A percentile compares a stretch with the other conserved stretches of the same genome.
Evolutionary conservation across 257 asterid genomes (phyloP).

Genomic region (Penstemon barbatus): DNA sequence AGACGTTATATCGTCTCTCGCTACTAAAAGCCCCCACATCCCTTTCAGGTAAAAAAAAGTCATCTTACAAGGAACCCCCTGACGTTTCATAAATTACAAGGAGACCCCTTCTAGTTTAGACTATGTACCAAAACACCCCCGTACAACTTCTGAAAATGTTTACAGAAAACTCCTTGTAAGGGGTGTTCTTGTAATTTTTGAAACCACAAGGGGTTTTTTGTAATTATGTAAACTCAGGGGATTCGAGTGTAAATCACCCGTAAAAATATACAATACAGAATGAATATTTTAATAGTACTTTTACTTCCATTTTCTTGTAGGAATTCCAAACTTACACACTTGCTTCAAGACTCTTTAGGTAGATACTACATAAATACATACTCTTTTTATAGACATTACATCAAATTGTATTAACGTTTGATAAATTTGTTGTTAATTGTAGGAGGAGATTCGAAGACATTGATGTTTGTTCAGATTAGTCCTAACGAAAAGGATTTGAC

Average conservation of each 20-base stretch:
- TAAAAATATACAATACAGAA: no score
- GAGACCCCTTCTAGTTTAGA: no score
- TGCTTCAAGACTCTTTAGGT: conserved; percentile 99
- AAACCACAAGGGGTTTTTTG: no score
- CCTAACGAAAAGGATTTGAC: conserved; percentile 81
- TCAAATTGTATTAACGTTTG: background rate
- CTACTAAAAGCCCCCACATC: conserved; percentile 80
- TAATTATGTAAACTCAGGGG: no score
- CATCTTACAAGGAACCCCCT: background rate
- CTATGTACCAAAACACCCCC: no score
- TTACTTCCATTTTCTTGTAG: conserved; percentile 38
- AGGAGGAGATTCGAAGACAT: conserved; percentile 96
- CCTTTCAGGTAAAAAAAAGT: conserved; percentile 67
- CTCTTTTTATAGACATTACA: background rate
- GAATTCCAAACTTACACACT: conserved; percentile 97
- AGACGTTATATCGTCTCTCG: conserved; percentile 92
- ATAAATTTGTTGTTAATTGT: conserved; percentile 17
- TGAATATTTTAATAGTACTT: background rate
- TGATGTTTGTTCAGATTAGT: conserved; percentile 98
- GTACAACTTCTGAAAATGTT: no score
- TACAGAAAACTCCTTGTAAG: no score
- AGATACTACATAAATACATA: conserved; percentile 15
- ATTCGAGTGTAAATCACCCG: no score
- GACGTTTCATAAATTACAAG: no score
- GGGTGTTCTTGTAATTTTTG: no score